A percentile compares a stretch with the other conserved stretches of the same genome.
These are phyloP conservation scores for Tilletia setariae DNA, from an alignment of 1,284 basidiomycete species.

Conservation along the genomic window DNA sequence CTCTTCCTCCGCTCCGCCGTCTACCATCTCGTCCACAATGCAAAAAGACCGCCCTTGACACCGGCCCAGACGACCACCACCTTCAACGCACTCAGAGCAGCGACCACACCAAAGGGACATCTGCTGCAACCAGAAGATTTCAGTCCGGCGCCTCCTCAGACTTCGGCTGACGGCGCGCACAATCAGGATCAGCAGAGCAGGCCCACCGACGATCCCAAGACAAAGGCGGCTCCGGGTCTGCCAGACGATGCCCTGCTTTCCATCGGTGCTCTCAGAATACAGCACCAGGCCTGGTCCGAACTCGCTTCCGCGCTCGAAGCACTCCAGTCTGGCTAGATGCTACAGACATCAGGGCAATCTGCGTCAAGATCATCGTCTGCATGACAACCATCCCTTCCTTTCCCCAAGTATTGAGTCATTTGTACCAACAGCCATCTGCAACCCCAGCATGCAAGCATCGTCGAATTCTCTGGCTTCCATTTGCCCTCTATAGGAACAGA, in stretches of 20 bases:
- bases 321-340: not conserved
- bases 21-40: constrained; percentile 10
- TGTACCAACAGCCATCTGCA: too few species aligned
- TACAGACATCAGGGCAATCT: not conserved
- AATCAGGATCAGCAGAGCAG: too few species aligned
- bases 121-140: not conserved
- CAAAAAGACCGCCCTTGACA: not conserved
- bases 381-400: too few species aligned
- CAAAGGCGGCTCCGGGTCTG: not conserved
- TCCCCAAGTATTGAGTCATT: too few species aligned
- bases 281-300: constrained; percentile 4
- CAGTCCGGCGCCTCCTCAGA: not conserved
- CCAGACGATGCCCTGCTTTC: constrained; percentile 4
- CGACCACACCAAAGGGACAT: not conserved
- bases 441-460: too few species aligned
- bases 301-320: constrained; percentile 8
- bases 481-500: too few species aligned
- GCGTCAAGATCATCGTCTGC: not conserved
- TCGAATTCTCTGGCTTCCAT: too few species aligned
- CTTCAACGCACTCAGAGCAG: constrained; percentile 3
- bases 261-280: constrained; percentile 5
- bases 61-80: not conserved
- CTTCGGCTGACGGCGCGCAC: not conserved
- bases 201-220: not conserved
- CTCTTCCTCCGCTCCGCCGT: constrained; percentile 15